Base-by-base conservation (phyloP, 495 filamentous ascomycete genomes). In the Chlorociboria aeruginascens region DNA sequence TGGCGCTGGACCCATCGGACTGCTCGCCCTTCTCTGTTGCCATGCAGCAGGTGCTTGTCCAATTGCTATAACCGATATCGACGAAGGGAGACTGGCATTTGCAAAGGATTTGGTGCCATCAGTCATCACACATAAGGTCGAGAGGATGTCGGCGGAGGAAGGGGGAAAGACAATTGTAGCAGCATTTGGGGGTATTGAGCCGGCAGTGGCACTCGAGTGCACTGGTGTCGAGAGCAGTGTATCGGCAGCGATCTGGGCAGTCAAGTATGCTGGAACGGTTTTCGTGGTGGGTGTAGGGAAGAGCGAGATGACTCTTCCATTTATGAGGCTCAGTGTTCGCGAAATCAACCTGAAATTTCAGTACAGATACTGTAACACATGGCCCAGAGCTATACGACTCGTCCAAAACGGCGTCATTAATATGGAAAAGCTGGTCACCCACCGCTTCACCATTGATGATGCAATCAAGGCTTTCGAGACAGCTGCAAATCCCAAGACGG, bases 291-390 rank as follows among this genome's bases (percentile, higher is more conserved):
- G 89, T 25, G 89, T 95, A 2, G 89, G 89, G 52, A 92, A 84
- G 79, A 86, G 86, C 59, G 87, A 94, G 76, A 89, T 94, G 73
- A 83, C 78, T 60, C 82, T 95, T 52, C 89, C 89, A 33, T 96
- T 95, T 66, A 94, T 94, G 87, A 73, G 86, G 53, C 71, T 86
- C 30, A 89, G 83, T 58, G 90, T 87, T 11, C 76, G 86, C 58
- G 90, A 97, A 69, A 81, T 97, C 57, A 90, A 95, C 63, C 66
- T 97, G 47, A 84, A 89, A 68, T 93, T 94, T 67, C 90, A 95
- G 72, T 95, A 97, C 68, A 78, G 90, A 45, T 95, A 95, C 69
- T 74, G 72, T 68, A 97, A 95, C 70, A 94, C 85, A 40, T 97
- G 90, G 90, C 90, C 90, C 40, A 73, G 83, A 43, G 90, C 90